Conservation (phyloP, 768 basidiomycete species). For the Auricularia heimuer region DNA sequence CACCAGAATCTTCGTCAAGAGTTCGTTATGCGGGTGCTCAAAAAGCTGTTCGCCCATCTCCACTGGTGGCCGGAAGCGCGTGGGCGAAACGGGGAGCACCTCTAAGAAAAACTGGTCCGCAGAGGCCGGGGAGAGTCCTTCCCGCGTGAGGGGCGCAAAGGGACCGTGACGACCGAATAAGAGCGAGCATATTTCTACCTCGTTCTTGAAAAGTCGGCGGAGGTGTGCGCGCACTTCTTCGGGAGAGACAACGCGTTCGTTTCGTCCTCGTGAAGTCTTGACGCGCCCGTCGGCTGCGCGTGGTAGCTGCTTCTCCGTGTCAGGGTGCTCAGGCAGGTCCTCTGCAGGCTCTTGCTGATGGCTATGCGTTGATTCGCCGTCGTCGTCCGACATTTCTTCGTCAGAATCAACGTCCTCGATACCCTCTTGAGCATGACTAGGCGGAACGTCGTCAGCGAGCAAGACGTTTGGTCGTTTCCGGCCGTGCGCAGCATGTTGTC, state of each 20-base stretch:
- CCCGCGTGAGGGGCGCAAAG: constrained; percentile 50
- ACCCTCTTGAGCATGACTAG: constrained; percentile 21
- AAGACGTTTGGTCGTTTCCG: constrained; percentile 73
- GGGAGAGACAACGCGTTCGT: constrained; percentile 83
- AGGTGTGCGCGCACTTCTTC: constrained; percentile 94
- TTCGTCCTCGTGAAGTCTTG: constrained; percentile 69
- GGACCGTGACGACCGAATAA: constrained; percentile 91
- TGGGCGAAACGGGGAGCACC: constrained; percentile 83
- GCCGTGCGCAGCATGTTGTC: constrained; percentile 37
- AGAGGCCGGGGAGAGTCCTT: constrained; percentile 53
- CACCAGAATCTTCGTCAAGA: constrained; percentile 67
- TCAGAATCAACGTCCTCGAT: constrained; percentile 33
- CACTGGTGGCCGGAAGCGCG: constrained; percentile 89
- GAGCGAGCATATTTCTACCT: constrained; percentile 69
- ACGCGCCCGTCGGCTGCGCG: constrained; percentile 67
- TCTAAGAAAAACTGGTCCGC: constrained; percentile 98
- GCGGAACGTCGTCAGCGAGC: constrained; percentile 30
- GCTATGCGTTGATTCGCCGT: constrained; percentile 20
- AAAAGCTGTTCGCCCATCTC: constrained; percentile 88
- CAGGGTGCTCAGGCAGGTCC: constrained; percentile 20
- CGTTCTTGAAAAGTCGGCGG: constrained; percentile 77
- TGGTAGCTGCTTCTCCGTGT: constrained; percentile 35
- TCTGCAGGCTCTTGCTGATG: constrained; percentile 28
- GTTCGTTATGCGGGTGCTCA: constrained; percentile 93
- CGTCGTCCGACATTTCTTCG: constrained; percentile 40